phyloP scores from a whole-genome alignment of 345 rosid genomes.

The Murraya paniculata region DNA sequence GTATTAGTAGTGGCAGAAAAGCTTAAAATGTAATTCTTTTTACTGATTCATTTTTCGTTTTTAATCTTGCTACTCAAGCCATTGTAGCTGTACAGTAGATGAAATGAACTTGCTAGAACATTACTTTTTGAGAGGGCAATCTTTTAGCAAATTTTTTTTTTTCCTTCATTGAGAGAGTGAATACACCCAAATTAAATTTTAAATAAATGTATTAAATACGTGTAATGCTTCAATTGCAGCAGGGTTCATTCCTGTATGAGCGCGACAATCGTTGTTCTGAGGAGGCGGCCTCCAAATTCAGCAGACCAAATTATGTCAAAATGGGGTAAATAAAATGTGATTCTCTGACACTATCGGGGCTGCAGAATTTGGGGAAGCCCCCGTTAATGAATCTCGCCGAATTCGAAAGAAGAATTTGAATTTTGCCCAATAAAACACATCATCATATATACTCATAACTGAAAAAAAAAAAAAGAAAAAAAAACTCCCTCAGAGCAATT shows the following conservation, averaged over 20 bases:
- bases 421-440: not conserved
- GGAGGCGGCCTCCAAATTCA: not conserved
- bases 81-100: conserved; percentile 19
- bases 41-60: not conserved
- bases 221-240: too few relatives aligned
- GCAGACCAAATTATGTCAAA: not conserved
- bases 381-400: too few relatives aligned
- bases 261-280: not conserved
- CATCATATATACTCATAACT: not conserved
- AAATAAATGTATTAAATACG: too few relatives aligned
- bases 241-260: too few relatives aligned
- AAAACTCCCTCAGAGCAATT: not conserved
- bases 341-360: not conserved
- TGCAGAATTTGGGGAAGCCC: not conserved
- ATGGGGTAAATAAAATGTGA: too few relatives aligned
- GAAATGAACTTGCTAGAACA: not conserved
- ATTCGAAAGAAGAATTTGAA: not conserved
- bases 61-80: not conserved
- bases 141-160: not conserved
- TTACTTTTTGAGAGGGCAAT: not conserved
- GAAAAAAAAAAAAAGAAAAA: too few relatives aligned
- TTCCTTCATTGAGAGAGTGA: not conserved
- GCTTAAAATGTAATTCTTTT: not conserved
- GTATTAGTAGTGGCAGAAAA: not conserved
- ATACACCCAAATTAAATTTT: too few relatives aligned